Evolutionary conservation across 164 flowering plant genomes (phyloP).

Genomic region (Santalum album): DNA sequence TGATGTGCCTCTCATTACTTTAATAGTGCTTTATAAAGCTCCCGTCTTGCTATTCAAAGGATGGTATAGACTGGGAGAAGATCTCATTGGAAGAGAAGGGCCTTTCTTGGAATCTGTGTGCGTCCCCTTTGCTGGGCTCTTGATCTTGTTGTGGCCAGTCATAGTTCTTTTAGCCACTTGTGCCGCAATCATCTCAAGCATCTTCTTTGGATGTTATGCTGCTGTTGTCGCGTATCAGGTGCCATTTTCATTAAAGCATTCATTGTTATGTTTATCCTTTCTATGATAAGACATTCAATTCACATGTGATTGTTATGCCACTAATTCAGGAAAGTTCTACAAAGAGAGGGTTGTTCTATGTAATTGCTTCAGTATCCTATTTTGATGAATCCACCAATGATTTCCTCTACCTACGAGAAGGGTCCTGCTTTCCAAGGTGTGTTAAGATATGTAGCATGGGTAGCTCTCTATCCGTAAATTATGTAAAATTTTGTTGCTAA

Average conservation of each 20-base stretch:
- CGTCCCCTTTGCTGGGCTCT: slow-evolving; percentile 38
- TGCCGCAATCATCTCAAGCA: slow-evolving; percentile 21
- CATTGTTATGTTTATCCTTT: neutral
- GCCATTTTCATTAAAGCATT: neutral
- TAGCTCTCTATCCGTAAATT: too few relatives aligned
- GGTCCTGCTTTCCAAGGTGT: slow-evolving; percentile 42
- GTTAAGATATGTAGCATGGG: too few relatives aligned
- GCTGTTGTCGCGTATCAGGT: slow-evolving; percentile 35
- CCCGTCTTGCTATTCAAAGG: slow-evolving; percentile 34
- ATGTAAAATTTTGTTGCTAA: too few relatives aligned
- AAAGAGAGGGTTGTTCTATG: slow-evolving; percentile 27
- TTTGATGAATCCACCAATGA: slow-evolving; percentile 41
- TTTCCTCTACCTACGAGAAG: slow-evolving; percentile 27
- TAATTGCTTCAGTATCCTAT: slow-evolving; percentile 20
- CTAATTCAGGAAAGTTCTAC: slow-evolving; percentile 26
- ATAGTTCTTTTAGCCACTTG: slow-evolving; percentile 18
- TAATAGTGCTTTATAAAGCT: slow-evolving; percentile 26
- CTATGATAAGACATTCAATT: neutral
- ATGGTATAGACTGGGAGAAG: slow-evolving; percentile 24
- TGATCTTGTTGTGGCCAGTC: slow-evolving; percentile 30
- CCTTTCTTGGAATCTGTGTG: slow-evolving; percentile 35
- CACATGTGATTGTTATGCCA: neutral
- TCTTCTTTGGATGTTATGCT: slow-evolving; percentile 29
- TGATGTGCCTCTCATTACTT: slow-evolving; percentile 24
- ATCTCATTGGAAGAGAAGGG: slow-evolving; percentile 35